Evolutionary conservation across 805 yeast species (phyloP).

Genomic region (Wickerhamomyces rabaulensis): DNA sequence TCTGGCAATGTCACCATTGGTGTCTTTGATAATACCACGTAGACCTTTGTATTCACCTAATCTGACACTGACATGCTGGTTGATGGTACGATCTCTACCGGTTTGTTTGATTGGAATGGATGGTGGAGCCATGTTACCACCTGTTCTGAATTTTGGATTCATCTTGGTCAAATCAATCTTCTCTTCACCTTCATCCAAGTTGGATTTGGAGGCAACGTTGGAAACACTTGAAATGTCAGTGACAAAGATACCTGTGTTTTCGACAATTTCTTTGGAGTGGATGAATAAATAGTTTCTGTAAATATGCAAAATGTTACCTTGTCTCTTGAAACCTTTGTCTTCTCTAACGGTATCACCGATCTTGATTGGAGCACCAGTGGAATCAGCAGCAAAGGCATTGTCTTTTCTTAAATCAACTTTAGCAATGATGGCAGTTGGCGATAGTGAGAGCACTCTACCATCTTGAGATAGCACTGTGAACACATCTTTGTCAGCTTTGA

Average conservation of each 20-base stretch:
- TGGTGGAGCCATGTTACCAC: slow-evolving; percentile 53
- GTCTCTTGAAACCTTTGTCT: slow-evolving; percentile 73
- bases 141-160: slow-evolving; percentile 69
- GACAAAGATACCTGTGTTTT: slow-evolving; percentile 89
- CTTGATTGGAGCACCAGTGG: slow-evolving; percentile 75
- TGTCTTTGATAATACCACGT: slow-evolving; percentile 88
- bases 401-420: slow-evolving; percentile 61
- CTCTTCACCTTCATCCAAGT: slow-evolving; percentile 37
- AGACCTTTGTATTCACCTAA: slow-evolving; percentile 94
- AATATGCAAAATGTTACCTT: slow-evolving; percentile 83
- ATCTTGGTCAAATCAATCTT: slow-evolving; percentile 71
- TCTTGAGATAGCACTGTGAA: slow-evolving; percentile 77
- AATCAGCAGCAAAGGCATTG: slow-evolving; percentile 82
- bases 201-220: slow-evolving; percentile 81
- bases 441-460: slow-evolving; percentile 65
- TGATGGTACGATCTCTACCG: slow-evolving; percentile 78
- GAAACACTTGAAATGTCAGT: slow-evolving; percentile 69
- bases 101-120: slow-evolving; percentile 48
- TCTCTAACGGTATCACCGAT: slow-evolving; percentile 95
- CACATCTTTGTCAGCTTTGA: slow-evolving; percentile 83
- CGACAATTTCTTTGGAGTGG: slow-evolving; percentile 71
- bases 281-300: slow-evolving; percentile 76
- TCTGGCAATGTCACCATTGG: slow-evolving; percentile 86
- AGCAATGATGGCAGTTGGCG: slow-evolving; percentile 79
- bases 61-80: slow-evolving; percentile 80